Conservation (phyloP, 2,329 filamentous ascomycete genomes). For the Pestalotiopsis sp. region DNA sequence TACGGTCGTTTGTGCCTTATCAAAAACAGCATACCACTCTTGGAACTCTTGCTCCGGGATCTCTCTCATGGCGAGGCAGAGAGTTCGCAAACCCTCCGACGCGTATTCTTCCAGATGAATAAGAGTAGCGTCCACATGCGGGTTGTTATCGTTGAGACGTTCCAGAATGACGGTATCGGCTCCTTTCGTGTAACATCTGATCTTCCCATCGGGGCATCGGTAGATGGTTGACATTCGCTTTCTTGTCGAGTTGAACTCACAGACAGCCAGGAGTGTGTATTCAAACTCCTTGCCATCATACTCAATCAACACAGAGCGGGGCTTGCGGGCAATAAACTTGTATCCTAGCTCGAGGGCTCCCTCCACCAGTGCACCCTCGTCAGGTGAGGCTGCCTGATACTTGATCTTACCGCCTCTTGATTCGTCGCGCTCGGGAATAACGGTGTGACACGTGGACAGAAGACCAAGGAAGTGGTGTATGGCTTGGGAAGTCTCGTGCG, state of each 20-base stretch:
- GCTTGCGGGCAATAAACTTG: slow-evolving; percentile 88
- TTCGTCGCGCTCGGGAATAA: slow-evolving; percentile 87
- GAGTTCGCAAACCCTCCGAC: slow-evolving; percentile 89
- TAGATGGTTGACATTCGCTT: slow-evolving; percentile 99
- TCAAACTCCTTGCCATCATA: slow-evolving; percentile 73
- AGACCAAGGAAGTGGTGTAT: slow-evolving; percentile 85
- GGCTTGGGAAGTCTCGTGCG: slow-evolving; percentile 50
- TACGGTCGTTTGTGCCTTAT: slow-evolving; percentile 86
- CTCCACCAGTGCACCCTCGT: slow-evolving; percentile 95
- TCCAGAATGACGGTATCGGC: slow-evolving; percentile 98
- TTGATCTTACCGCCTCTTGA: slow-evolving; percentile 83
- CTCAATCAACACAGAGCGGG: slow-evolving; percentile 82
- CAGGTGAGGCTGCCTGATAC: slow-evolving; percentile 96
- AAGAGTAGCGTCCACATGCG: slow-evolving; percentile 85
- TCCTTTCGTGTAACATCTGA: slow-evolving; percentile 92
- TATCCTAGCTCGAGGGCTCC: slow-evolving; percentile 87
- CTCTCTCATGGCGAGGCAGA: slow-evolving; percentile 94
- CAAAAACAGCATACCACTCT: slow-evolving; percentile 85
- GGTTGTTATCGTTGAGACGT: slow-evolving; percentile 80
- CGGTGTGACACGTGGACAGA: slow-evolving; percentile 90
- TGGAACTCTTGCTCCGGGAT: slow-evolving; percentile 86
- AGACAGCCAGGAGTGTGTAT: slow-evolving; percentile 93
- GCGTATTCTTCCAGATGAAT: slow-evolving; percentile 98
- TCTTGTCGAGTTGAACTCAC: slow-evolving; percentile 96
- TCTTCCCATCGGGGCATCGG: slow-evolving; percentile 92